Base-by-base conservation (phyloP, 768 basidiomycete species). In the Mycena crocata region DNA sequence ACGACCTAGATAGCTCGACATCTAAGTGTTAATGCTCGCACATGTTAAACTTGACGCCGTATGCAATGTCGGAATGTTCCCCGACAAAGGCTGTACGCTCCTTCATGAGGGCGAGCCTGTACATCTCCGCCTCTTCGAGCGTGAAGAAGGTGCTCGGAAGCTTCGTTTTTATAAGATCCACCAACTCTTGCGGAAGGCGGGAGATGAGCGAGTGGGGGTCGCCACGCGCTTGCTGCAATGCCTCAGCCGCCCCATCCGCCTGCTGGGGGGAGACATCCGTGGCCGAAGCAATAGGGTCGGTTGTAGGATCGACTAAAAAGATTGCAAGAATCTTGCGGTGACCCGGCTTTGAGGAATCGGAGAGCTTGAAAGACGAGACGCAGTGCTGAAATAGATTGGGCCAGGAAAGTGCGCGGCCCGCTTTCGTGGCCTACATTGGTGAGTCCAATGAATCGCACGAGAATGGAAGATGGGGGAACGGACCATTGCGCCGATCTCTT, bases 371-470 rank as follows among this genome's bases (percentile, higher is more conserved):
- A 3, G 79, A 72, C 32, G 74, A 74, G 31, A 82, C 78, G 23
- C 71, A 68, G 66, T 82, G 79, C 57, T 82, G 81, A 54, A 77
- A 80, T 17, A 78, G 56, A 67, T 82, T 81, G n/a, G 80, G 80
- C 69, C 81, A 82, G 12, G 76, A 75, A 39, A 83, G 70, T 40
- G 73, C 73, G n/a, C 77, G 73, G 31, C 76, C 75, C 39, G 71
- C 55, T n/a, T 65, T 50, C 21, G 73, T 80, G 7, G 67, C 60
- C 66, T 67, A 34, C 23, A 23, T 15, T 12, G 17, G 12, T 50
- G 15, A 61, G 48, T 19, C n/a, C 19, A 34, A 15, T n/a, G 45
- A n/a, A 14, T 52, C 39, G 15, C 28, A 13, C 23, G 14, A 35
- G n/a, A 8, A n/a, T 26, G 17, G n/a, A 44, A 14, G 58, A n/a